phyloP scores from a whole-genome alignment of 352 stramenopile genomes.

The Pythium dissotocum region DNA sequence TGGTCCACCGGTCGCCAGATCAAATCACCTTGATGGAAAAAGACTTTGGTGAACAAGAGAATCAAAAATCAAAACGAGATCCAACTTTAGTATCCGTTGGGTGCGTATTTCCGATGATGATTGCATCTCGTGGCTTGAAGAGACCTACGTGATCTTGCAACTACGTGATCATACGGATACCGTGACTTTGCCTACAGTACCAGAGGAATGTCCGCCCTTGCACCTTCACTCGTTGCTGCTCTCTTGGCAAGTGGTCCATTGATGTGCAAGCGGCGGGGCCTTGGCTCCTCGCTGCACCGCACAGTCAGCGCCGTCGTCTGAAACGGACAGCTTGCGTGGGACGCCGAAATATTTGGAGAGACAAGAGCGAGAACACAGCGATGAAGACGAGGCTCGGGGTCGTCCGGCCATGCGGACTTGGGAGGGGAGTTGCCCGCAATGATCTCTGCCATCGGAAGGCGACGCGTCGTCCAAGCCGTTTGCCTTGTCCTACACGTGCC shows the following conservation, averaged over 20 bases:
- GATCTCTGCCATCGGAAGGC: too few species aligned
- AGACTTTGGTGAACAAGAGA: too few species aligned
- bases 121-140: not conserved
- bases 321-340: not conserved
- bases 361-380: not conserved
- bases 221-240: not conserved
- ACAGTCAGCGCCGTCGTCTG: not conserved
- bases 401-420: not conserved
- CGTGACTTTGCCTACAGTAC: not conserved
- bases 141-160: not conserved
- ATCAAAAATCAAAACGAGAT: too few species aligned
- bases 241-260: not conserved
- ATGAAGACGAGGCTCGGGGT: not conserved
- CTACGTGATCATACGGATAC: not conserved
- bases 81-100: not conserved
- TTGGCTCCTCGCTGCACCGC: not conserved
- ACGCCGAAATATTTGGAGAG: not conserved
- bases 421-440: too few species aligned
- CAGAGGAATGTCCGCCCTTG: constrained; percentile 1
- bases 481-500: too few species aligned
- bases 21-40: not conserved
- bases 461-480: too few species aligned
- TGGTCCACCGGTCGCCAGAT: not conserved
- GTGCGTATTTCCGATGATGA: not conserved
- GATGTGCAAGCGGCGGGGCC: not conserved